These are phyloP conservation scores for Coffea canephora DNA, from an alignment of 257 asterid species.

Conservation along the genomic window DNA sequence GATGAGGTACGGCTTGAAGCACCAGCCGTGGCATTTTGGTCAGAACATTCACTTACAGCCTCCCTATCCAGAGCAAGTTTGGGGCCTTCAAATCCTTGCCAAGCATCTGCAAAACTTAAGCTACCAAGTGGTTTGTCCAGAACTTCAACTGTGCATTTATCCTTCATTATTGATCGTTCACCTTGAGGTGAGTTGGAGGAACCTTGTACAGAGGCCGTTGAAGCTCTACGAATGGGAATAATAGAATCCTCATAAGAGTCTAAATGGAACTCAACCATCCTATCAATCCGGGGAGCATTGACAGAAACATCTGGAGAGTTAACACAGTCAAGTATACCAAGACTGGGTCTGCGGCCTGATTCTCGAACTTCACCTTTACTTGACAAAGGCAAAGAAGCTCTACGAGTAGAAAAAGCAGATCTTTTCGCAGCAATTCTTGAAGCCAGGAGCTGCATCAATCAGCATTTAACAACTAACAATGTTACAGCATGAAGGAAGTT, in stretches of 20 bases:
- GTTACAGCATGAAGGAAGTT: neutral
- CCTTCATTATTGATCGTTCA: conserved; percentile 73
- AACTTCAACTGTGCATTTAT: conserved; percentile 63
- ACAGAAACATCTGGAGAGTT: conserved; percentile 76
- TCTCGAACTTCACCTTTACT: conserved; percentile 39
- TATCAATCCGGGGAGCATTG: conserved; percentile 75
- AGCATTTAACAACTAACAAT: conserved; percentile 1
- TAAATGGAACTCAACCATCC: conserved; percentile 74
- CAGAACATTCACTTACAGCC: conserved; percentile 67
- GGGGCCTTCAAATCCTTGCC: conserved; percentile 53
- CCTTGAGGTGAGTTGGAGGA: conserved; percentile 64
- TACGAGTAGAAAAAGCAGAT: conserved; percentile 52
- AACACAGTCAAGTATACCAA: conserved; percentile 39
- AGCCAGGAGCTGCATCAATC: conserved; percentile 47
- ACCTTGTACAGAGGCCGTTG: conserved; percentile 50
- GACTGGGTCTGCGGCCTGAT: conserved; percentile 38
- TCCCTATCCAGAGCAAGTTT: conserved; percentile 32
- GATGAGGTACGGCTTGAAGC: conserved; percentile 86
- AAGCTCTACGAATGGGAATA: conserved; percentile 38
- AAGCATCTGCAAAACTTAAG: conserved; percentile 43
- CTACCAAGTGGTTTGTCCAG: conserved; percentile 48
- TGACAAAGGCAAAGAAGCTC: conserved; percentile 70
- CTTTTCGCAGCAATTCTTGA: conserved; percentile 52
- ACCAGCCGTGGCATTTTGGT: conserved; percentile 89
- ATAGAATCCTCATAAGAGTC: conserved; percentile 50